Conservation (phyloP, 2,329 filamentous ascomycete genomes). For the Didymella arachidicola region DNA sequence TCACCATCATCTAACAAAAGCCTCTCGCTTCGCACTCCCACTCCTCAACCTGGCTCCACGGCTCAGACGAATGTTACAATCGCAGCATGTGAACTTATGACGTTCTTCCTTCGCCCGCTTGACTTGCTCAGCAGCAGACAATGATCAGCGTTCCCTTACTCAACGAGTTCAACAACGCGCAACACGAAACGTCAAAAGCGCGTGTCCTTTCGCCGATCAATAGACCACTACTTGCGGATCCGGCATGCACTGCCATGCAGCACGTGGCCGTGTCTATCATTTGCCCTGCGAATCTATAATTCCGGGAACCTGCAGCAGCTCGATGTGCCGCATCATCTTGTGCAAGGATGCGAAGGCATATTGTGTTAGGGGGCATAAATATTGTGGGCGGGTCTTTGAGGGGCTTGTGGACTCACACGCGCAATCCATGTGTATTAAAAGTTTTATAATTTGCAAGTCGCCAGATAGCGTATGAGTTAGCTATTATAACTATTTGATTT, state of each 20-base stretch:
- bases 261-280: constrained; percentile 18
- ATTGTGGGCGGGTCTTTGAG: no score
- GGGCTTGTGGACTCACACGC: no score
- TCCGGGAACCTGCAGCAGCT: constrained; percentile 19
- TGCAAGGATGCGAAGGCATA: constrained; percentile 8
- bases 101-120: background rate
- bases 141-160: background rate
- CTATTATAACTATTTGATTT: no score
- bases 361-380: no score
- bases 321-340: background rate
- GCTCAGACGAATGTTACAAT: constrained; percentile 1
- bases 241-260: constrained; percentile 1
- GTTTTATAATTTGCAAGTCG: no score
- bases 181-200: background rate
- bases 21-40: background rate
- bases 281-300: constrained; percentile 18
- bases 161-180: constrained; percentile 8
- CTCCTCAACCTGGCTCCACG: background rate
- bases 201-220: constrained; percentile 10
- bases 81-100: constrained; percentile 14
- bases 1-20: background rate
- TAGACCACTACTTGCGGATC: constrained; percentile 7
- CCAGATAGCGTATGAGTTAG: no score
- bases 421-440: no score
- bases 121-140: background rate